Evolutionary conservation across 2,329 filamentous ascomycete genomes (phyloP).

Genomic region (Metarhizium album): DNA sequence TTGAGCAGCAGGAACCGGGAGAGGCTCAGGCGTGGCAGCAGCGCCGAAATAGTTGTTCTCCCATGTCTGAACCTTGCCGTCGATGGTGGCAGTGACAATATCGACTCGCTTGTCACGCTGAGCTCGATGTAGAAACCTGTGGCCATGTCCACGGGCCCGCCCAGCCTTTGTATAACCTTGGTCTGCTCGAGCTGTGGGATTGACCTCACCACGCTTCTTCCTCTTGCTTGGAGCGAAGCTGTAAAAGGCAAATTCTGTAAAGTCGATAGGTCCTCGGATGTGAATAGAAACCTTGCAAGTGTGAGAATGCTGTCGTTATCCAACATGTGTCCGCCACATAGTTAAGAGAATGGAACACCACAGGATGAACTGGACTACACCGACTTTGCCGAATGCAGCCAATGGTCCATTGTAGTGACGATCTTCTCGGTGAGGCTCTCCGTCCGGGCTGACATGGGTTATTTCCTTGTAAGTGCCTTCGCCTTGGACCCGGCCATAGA

Average conservation of each 20-base stretch:
- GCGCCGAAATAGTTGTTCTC: constrained; percentile 40
- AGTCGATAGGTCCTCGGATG: constrained; percentile 56
- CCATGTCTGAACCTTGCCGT: constrained; percentile 49
- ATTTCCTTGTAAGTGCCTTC: constrained; percentile 55
- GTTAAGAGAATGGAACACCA: background rate
- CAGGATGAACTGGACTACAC: constrained; percentile 37
- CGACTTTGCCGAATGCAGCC: constrained; percentile 58
- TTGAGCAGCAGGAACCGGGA: constrained; percentile 8
- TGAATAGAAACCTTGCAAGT: constrained; percentile 53
- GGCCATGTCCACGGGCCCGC: constrained; percentile 31
- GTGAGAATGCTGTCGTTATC: background rate
- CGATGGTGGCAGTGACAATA: constrained; percentile 44
- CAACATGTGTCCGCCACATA: background rate
- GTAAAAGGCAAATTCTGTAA: constrained; percentile 63
- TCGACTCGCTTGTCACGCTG: constrained; percentile 34
- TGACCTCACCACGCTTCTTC: constrained; percentile 17
- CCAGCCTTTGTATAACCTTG: too few relatives aligned
- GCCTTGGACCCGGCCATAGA: constrained; percentile 52
- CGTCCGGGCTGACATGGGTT: constrained; percentile 44
- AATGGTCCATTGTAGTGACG: constrained; percentile 48
- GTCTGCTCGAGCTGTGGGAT: background rate
- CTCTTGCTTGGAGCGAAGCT: constrained; percentile 31
- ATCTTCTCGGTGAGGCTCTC: constrained; percentile 41
- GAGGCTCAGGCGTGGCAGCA: constrained; percentile 13
- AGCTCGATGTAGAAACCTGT: constrained; percentile 37